Evolutionary conservation across 805 yeast species (phyloP), one percentile per base, ranked within the genome.

Genomic region (Ogataea thermomethanolica): DNA sequence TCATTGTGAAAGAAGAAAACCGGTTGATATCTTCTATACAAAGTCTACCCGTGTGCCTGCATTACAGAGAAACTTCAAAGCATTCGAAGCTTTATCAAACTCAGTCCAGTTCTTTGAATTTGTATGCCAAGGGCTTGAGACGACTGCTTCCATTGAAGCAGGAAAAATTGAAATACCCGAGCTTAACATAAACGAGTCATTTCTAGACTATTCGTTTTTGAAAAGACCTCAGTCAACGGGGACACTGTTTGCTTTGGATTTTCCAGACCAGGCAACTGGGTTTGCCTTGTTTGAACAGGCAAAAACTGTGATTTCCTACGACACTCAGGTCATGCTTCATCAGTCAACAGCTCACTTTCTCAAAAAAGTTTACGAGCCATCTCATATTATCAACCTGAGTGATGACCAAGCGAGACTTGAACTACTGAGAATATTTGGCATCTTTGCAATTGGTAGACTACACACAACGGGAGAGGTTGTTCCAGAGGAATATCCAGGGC

Each of bases 321-420:
- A 40, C 15, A 40, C 35, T 20, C 44, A 40, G 20, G 29, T 40
- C 8, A 40, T 40, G 44, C 21, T 35, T 13, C 39, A 40, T 17
- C 10, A 31, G 5, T 40, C 40, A 5, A 30, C 44, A 4, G 20
- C 29, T 8, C n/a, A 26, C 3, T 31, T 40, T 14, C 8, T 40
- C 11, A 17, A 30, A 8, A 8, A 31, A 3, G 10, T 40, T 7
- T 40, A 40, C 29, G 21, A 31, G 22, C 10, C 25, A 13, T 8
- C 27, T 5, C 26, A 14, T 21, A 14, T 21, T 14, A 26, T 30
- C 9, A 36, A 35, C 24, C 24, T 40, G 11, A 25, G 20, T 14
- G 12, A 35, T 10, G 29, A 40, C 10, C 3, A 5, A 4, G 13
- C 24, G 3, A 24, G 39, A 8, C 10, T 35, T 4, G 33, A 40